Evolutionary conservation across 495 filamentous ascomycete species (phyloP).

Genomic region (Pyronema omphalodes): DNA sequence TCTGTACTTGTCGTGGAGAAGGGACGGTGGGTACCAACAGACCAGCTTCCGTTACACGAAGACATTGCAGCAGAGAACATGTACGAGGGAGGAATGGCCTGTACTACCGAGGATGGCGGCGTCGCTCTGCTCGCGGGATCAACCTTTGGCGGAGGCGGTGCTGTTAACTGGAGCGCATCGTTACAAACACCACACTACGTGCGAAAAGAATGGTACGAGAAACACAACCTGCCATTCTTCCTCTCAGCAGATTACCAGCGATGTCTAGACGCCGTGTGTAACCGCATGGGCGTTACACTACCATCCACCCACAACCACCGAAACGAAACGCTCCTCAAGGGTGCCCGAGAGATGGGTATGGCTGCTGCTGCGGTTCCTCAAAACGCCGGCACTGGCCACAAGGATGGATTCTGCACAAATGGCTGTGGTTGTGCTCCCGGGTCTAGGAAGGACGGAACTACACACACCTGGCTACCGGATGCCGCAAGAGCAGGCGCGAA

Average conservation of each 20-base stretch:
- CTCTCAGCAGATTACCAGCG: slow-evolving; percentile 55
- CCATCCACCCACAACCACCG: slow-evolving; percentile 49
- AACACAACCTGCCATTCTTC: slow-evolving; percentile 55
- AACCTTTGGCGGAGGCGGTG: slow-evolving; percentile 73
- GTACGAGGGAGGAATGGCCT: slow-evolving; percentile 40
- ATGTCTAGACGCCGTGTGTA: slow-evolving; percentile 49
- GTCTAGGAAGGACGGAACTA: slow-evolving; percentile 44
- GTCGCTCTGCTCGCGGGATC: slow-evolving; percentile 47
- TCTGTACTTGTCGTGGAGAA: slow-evolving; percentile 71
- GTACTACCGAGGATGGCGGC: slow-evolving; percentile 43
- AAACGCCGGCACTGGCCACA: slow-evolving; percentile 53
- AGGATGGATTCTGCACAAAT: slow-evolving; percentile 60
- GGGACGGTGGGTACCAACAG: slow-evolving; percentile 45
- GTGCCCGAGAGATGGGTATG: slow-evolving; percentile 58
- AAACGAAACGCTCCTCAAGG: slow-evolving; percentile 53
- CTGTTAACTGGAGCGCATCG: slow-evolving; percentile 74
- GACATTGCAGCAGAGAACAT: slow-evolving; percentile 37
- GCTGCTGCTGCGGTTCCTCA: slow-evolving; percentile 51
- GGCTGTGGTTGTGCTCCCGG: slow-evolving; percentile 43
- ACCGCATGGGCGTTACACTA: slow-evolving; percentile 62
- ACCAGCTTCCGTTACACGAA: slow-evolving; percentile 54
- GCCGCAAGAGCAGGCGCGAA: slow-evolving; percentile 53
- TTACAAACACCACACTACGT: slow-evolving; percentile 58
- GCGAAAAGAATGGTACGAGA: slow-evolving; percentile 59
- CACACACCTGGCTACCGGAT: slow-evolving; percentile 57